Percentiles rank a stretch among this genome's conserved stretches.
These are phyloP conservation scores for Syzygium aqueum DNA, from an alignment of 345 rosid genomes.

Conservation along the genomic window DNA sequence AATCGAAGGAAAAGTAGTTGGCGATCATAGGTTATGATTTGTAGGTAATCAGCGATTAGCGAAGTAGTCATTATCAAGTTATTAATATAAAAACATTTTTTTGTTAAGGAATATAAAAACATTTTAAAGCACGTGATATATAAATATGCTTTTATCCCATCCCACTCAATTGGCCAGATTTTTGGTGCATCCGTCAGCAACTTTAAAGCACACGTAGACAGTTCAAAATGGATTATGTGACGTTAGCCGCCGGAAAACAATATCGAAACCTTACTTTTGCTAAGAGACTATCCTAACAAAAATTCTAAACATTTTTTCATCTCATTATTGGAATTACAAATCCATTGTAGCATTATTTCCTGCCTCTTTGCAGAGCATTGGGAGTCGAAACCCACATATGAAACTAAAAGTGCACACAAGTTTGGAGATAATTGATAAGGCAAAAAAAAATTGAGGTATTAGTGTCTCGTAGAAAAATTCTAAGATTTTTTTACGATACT, in stretches of 20 bases:
- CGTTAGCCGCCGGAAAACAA: background rate
- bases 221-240: background rate
- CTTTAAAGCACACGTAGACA: background rate
- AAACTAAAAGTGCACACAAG: no score
- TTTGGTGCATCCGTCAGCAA: background rate
- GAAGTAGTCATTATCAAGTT: background rate
- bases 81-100: background rate
- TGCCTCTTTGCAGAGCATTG: no score
- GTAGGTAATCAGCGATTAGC: background rate
- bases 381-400: no score
- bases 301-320: background rate
- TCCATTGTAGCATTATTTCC: background rate
- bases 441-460: background rate
- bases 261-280: background rate
- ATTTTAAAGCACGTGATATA: background rate
- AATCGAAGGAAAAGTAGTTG: background rate
- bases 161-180: background rate
- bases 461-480: background rate
- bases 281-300: background rate
- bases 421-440: background rate
- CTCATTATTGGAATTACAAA: background rate
- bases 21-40: background rate
- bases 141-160: background rate
- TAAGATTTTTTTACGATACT: background rate
- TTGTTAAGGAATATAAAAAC: no score